Percentiles rank a stretch among this genome's conserved stretches.
phyloP scores from a whole-genome alignment of 2,329 filamentous ascomycete genomes.

The Bertia moriformis region DNA sequence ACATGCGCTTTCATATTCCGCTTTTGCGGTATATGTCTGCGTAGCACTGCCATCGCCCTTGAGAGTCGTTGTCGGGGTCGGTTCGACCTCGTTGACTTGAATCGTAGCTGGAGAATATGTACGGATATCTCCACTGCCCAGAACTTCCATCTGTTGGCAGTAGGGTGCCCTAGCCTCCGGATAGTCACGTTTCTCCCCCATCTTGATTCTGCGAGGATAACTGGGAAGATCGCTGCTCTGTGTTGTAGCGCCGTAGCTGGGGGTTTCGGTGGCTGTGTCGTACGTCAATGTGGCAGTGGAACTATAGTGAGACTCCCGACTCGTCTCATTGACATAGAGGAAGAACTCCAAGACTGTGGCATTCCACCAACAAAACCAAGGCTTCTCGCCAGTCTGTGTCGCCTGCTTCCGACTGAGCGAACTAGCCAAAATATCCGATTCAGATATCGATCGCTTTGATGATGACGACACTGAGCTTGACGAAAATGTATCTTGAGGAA shows the following conservation, averaged over 20 bases:
- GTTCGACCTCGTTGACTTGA: constrained; percentile 16
- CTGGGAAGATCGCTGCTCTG: background rate
- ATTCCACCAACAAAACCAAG: constrained; percentile 1
- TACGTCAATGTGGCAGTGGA: background rate
- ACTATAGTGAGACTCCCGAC: background rate
- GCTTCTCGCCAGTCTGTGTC: background rate
- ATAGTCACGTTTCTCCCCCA: background rate
- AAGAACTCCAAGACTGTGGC: background rate
- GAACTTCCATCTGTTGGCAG: constrained; percentile 1
- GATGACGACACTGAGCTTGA: background rate
- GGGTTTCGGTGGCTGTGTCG: background rate
- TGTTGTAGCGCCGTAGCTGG: background rate
- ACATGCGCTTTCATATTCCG: constrained; percentile 16
- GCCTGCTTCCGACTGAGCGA: background rate
- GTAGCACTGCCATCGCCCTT: constrained; percentile 9
- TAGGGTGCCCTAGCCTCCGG: background rate
- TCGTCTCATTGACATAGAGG: background rate
- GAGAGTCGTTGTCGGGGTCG: constrained; percentile 16
- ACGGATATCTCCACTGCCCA: background rate
- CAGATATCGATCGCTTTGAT: background rate
- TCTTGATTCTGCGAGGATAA: constrained; percentile 1
- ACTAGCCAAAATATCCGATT: background rate
- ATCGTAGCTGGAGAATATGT: constrained; percentile 12
- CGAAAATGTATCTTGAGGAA: background rate
- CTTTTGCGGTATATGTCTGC: constrained; percentile 18